A percentile compares a stretch with the other conserved stretches of the same genome.
Conservation (phyloP, 2,329 filamentous ascomycete genomes). For the Rhynchosporium secalis region DNA sequence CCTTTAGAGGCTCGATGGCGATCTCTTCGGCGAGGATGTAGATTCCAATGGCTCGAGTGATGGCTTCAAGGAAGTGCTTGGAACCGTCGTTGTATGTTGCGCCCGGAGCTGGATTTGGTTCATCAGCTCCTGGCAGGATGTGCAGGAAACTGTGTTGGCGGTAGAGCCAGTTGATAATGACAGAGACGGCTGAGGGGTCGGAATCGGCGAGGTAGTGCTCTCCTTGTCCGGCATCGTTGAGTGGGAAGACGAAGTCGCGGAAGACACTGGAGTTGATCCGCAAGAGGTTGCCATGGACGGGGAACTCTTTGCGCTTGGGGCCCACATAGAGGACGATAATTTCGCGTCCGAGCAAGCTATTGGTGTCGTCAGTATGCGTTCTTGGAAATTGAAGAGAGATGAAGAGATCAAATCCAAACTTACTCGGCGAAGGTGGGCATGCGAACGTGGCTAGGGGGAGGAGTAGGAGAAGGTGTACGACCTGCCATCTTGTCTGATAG, state of each 20-base stretch:
- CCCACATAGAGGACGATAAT: constrained; percentile 20
- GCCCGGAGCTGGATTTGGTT: background rate
- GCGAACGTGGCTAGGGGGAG: background rate
- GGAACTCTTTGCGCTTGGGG: constrained; percentile 18
- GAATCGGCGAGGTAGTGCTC: constrained; percentile 10
- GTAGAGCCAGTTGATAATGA: constrained; percentile 11
- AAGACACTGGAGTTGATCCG: constrained; percentile 11
- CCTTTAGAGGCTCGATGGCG: constrained; percentile 1
- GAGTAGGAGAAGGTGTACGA: background rate
- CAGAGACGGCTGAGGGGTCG: background rate
- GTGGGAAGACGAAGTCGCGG: constrained; percentile 6
- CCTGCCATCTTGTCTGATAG: background rate
- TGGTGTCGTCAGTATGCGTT: too few species aligned
- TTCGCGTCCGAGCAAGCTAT: constrained; percentile 8
- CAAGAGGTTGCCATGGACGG: constrained; percentile 14
- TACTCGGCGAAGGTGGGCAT: constrained; percentile 4
- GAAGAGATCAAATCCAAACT: background rate
- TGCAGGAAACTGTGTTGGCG: background rate
- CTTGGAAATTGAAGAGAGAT: background rate
- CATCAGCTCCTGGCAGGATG: background rate
- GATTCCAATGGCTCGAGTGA: background rate
- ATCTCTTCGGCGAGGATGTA: constrained; percentile 11
- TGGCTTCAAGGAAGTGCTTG: background rate
- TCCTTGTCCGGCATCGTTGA: background rate
- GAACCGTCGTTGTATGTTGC: background rate